phyloP scores from a whole-genome alignment of 108 stramenopile genomes.

The Pseudonitzschia multistriata region DNA sequence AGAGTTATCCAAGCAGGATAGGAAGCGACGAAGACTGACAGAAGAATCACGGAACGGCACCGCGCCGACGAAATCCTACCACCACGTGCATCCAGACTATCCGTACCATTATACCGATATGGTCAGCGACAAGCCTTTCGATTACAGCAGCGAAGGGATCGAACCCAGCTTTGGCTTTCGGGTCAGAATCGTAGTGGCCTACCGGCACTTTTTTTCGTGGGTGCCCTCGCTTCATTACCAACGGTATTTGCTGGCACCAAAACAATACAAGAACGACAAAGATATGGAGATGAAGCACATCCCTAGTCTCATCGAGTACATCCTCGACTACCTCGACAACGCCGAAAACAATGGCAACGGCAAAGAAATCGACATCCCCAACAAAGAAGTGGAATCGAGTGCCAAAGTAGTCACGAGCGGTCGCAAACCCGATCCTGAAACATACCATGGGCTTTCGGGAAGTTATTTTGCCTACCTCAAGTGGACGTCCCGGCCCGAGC shows the following conservation, averaged over 20 bases:
- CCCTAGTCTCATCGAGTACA: background rate
- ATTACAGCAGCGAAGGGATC: background rate
- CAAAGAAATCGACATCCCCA: background rate
- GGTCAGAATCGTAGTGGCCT: constrained; percentile 2
- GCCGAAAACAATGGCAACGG: background rate
- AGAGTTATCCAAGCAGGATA: too few species aligned
- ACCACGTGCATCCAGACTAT: too few species aligned
- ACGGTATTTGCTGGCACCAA: background rate
- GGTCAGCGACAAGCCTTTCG: background rate
- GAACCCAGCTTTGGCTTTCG: background rate
- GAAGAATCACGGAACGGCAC: too few species aligned
- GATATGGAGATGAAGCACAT: background rate
- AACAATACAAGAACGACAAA: background rate
- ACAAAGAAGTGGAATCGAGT: too few species aligned
- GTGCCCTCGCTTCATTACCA: background rate
- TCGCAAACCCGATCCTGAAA: background rate
- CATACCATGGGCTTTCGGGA: background rate
- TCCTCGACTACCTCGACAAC: background rate
- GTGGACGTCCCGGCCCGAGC: background rate
- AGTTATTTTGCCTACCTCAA: background rate
- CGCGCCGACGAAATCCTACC: too few species aligned
- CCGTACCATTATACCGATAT: background rate
- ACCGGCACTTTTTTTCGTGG: constrained; percentile 7
- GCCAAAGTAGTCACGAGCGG: too few species aligned
- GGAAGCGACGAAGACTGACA: too few species aligned